Conservation (phyloP, 345 rosid genomes). For the Cardamine chenopodiifolia region DNA sequence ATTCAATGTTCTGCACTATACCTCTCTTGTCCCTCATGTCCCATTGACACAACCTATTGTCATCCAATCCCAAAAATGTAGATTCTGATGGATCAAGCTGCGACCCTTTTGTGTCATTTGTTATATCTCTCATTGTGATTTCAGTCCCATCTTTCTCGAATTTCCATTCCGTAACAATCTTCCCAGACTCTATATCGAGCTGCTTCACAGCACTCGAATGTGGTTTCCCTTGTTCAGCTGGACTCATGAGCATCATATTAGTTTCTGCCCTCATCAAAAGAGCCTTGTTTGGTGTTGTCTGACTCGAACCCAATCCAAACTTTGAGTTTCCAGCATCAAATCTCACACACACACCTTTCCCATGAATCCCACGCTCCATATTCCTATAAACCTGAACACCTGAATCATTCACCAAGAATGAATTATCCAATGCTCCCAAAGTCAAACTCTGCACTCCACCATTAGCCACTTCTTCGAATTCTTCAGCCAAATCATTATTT, state of each 20-base stretch:
- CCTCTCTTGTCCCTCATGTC: slow-evolving; percentile 92
- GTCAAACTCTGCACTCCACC: slow-evolving; percentile 94
- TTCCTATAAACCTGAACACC: slow-evolving; percentile 91
- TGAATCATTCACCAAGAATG: slow-evolving; percentile 82
- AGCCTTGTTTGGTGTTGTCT: slow-evolving; percentile 73
- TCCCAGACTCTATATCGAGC: slow-evolving; percentile 84
- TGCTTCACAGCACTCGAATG: slow-evolving; percentile 73
- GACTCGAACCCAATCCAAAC: slow-evolving; percentile 36
- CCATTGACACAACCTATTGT: slow-evolving; percentile 95
- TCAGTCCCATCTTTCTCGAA: slow-evolving; percentile 91
- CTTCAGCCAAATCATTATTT: slow-evolving; percentile 63
- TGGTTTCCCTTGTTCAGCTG: slow-evolving; percentile 70
- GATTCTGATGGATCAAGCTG: slow-evolving; percentile 95
- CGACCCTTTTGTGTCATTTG: slow-evolving; percentile 82
- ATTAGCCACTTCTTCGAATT: slow-evolving; percentile 82
- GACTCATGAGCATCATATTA: slow-evolving; percentile 96
- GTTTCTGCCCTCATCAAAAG: slow-evolving; percentile 95
- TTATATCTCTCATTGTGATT: slow-evolving; percentile 80
- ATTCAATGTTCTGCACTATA: slow-evolving; percentile 70
- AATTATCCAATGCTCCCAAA: slow-evolving; percentile 85
- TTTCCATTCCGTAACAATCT: slow-evolving; percentile 88
- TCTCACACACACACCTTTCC: slow-evolving; percentile 72
- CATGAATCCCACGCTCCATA: slow-evolving; percentile 69
- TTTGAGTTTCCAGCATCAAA: slow-evolving; percentile 51
- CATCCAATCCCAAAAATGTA: slow-evolving; percentile 89